Evolutionary conservation across 2,329 filamentous ascomycete genomes (phyloP).

Genomic region (Cryoendolithus antarcticus): DNA sequence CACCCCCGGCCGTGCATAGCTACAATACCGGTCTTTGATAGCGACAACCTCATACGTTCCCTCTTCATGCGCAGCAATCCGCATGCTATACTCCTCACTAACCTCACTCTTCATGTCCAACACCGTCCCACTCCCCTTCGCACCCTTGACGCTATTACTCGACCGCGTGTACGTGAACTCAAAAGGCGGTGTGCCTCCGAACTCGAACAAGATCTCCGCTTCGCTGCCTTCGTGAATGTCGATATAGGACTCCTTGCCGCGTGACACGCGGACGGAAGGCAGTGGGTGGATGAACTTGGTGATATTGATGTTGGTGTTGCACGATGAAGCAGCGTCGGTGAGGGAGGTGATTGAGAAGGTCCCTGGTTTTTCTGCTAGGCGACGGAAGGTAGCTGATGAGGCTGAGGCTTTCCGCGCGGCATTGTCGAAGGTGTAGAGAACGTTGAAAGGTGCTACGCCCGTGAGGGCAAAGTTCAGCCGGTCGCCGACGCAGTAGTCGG

Average conservation of each 20-base stretch:
- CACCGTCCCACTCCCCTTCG: conserved; percentile 56
- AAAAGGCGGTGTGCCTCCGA: conserved; percentile 89
- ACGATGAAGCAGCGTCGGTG: conserved; percentile 78
- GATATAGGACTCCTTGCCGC: conserved; percentile 65
- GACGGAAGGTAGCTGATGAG: conserved; percentile 71
- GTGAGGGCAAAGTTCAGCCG: conserved; percentile 84
- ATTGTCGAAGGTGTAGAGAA: conserved; percentile 81
- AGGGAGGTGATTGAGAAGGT: conserved; percentile 78
- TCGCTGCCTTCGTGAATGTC: conserved; percentile 96
- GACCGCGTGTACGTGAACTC: conserved; percentile 95
- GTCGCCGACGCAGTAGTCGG: conserved; percentile 91
- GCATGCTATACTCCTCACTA: conserved; percentile 69
- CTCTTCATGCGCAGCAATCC: conserved; percentile 76
- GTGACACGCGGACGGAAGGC: conserved; percentile 80
- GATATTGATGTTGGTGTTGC: conserved; percentile 66
- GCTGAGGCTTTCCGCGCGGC: conserved; percentile 67
- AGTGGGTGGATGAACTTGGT: conserved; percentile 80
- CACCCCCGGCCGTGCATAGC: conserved; percentile 40
- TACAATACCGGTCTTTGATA: conserved; percentile 87
- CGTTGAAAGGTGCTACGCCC: conserved; percentile 81
- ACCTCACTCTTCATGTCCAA: conserved; percentile 85
- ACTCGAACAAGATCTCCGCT: conserved; percentile 87
- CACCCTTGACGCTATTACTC: conserved; percentile 62
- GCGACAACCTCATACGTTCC: conserved; percentile 95
- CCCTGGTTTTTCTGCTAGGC: conserved; percentile 83